Evolutionary conservation across 345 rosid species (phyloP).

Genomic region (Psidium friedrichsthalianum): DNA sequence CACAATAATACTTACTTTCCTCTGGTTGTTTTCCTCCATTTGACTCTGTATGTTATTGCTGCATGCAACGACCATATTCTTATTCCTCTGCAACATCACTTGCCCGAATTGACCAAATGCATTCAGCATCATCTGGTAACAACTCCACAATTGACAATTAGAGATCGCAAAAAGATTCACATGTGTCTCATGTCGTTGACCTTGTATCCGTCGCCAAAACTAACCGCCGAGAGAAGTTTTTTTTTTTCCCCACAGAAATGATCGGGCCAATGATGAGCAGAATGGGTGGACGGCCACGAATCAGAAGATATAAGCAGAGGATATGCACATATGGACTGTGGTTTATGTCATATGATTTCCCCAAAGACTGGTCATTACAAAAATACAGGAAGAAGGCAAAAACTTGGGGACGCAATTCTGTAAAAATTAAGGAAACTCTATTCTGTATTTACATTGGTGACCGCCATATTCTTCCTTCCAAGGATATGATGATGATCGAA

Average conservation of each 20-base stretch:
- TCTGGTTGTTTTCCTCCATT: neutral
- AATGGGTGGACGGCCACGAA: neutral
- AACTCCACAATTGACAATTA: neutral
- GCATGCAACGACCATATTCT: neutral
- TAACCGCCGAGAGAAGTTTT: neutral
- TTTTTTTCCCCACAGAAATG: neutral
- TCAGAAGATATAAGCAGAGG: neutral
- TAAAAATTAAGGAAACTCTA: neutral
- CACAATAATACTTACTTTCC: neutral
- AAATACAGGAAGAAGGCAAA: neutral
- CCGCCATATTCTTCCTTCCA: constrained; percentile 92
- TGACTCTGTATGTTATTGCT: neutral
- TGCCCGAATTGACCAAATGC: neutral
- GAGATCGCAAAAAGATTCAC: neutral
- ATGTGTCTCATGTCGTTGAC: neutral
- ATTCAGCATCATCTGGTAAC: neutral
- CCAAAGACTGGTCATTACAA: neutral
- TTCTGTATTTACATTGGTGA: constrained; percentile 45
- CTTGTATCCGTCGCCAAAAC: neutral
- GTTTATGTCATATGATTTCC: neutral
- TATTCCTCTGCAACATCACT: neutral
- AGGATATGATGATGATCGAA: constrained; percentile 71
- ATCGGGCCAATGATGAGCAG: neutral
- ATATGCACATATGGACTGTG: neutral
- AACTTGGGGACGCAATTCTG: neutral